Evolutionary conservation across 345 rosid species (phyloP), one percentile per base, ranked within the genome.

Genomic region (Noccaea bulbosa): DNA sequence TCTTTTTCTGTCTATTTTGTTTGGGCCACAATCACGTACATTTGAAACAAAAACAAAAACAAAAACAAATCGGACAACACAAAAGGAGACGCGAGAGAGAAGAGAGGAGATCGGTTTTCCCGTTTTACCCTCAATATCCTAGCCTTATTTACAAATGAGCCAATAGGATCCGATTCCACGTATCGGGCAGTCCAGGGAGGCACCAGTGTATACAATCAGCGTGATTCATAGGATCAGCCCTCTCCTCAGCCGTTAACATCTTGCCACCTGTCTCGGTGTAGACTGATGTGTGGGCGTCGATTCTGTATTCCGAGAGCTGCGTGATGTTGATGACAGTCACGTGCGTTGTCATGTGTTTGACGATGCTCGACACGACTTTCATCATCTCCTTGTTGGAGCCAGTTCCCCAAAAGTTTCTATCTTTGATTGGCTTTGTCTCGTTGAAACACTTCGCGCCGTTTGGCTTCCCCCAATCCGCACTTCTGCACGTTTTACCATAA

Each of bases 181-280:
- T 86, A 67, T 93, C 98, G 0, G 98, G 96, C 14, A 93, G 80
- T 24, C 97, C 96, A 1, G 97, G 98, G 65, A 93, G 63, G 24
- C 98, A 93, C 97, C 97, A 93, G n/a, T 93, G 98, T 61, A 93
- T 93, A 80, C 97, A 93, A 72, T 93, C 98, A 8, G 98, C 97
- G 16, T 91, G 40, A 12, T 10, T 82, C 32, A 80, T 24, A 0
- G 98, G 97, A 63, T 91, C 86, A 1, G 89, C 85, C 60, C 69
- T 87, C 68, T 93, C 68, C 65, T 89, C 87, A 4, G 81, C 84
- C 3, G 86, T 89, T 58, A 93, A 54, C 6, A 93, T 6, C 11
- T 82, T 80, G 6, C 98, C 98, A 2, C 88, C 97, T 0, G 84
- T 81, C 61, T 93, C 97, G 0, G 96, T 87, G 38, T 91, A 93